Evolutionary conservation across 1,284 basidiomycete genomes (phyloP), one percentile per base, ranked within the genome.

Genomic region (Leccinum subrobustum): DNA sequence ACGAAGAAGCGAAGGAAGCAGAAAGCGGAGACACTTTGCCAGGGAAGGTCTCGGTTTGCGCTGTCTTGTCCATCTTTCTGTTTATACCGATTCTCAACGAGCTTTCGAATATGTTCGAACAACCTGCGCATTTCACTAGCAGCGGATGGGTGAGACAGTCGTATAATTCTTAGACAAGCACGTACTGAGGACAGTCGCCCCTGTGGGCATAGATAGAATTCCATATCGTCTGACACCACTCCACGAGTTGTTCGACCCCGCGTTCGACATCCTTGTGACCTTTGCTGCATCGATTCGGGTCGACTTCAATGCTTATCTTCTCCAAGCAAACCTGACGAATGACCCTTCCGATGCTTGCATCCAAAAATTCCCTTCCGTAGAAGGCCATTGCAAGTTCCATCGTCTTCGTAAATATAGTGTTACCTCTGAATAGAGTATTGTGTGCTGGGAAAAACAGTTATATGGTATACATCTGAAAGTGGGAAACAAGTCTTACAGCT

Each of bases 1-100:
- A 91, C 88, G 66, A 95, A 87, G 73, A 95, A 92, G 52, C 92
- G 84, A 39, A 94, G 79, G 72, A 94, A 94, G 69, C 89, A 86
- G 72, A 94, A 94, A 0, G 92, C 92, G 47, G 89, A 91, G 50
- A 94, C 89, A 68, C 88, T 87, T 72, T 93, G 91, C 82, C 83
- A 87, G 35, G 85, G 88, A 47, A 92, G 77, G 50, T 87, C 81
- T 54, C 76, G 78, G 66, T 81, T 83, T 54, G 77, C 75, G 25
- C 80, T 79, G 18, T 76, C 69, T 16, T 72, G 63, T 9, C 70
- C 68, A 39, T 73, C 72, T 37, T 78, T 77, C 33, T 74, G 70
- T 56, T 77, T 76, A 70, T 89, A 89, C 35, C 83, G 81, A 60
- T 78, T 77, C 69, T 90, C 88, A 1, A 94, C 89, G 52, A 91